phyloP scores from a whole-genome alignment of 208 protist species.

The Naegleria lovaniensis region DNA sequence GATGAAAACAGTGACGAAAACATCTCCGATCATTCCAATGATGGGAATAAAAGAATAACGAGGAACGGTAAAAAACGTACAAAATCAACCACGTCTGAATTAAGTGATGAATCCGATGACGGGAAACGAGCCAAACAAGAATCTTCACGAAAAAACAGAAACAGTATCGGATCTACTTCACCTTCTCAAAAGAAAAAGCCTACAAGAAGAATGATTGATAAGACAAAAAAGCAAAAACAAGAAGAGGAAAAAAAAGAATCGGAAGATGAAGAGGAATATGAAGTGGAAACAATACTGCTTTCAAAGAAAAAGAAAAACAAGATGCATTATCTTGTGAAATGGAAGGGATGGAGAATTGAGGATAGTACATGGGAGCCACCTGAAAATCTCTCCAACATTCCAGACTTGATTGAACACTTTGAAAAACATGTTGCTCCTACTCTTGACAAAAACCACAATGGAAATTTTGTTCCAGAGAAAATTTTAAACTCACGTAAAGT shows the following conservation, averaged over 20 bases:
- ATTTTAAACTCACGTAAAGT: not conserved
- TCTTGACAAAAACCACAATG: not conserved
- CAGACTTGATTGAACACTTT: not conserved
- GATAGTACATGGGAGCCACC: not conserved
- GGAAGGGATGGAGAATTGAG: not conserved
- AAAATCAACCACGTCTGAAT: too few relatives aligned
- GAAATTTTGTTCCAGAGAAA: not conserved
- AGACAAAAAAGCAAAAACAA: not conserved
- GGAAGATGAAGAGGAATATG: not conserved
- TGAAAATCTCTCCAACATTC: not conserved
- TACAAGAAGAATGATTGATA: not conserved
- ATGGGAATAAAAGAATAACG: too few relatives aligned
- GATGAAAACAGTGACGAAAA: too few relatives aligned
- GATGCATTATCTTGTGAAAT: not conserved
- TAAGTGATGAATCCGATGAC: too few relatives aligned
- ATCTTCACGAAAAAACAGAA: too few relatives aligned
- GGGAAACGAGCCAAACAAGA: too few relatives aligned
- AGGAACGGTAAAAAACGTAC: too few relatives aligned
- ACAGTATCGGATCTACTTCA: too few relatives aligned
- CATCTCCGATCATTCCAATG: too few relatives aligned
- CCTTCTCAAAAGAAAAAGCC: not conserved
- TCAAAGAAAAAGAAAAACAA: too few relatives aligned
- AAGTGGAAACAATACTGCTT: constrained; percentile 2
- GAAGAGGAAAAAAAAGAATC: not conserved
- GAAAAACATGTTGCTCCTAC: not conserved